Evolutionary conservation across 129 eudicot genomes (phyloP), one percentile per base, ranked within the genome.

Genomic region (Artemisia annua): DNA sequence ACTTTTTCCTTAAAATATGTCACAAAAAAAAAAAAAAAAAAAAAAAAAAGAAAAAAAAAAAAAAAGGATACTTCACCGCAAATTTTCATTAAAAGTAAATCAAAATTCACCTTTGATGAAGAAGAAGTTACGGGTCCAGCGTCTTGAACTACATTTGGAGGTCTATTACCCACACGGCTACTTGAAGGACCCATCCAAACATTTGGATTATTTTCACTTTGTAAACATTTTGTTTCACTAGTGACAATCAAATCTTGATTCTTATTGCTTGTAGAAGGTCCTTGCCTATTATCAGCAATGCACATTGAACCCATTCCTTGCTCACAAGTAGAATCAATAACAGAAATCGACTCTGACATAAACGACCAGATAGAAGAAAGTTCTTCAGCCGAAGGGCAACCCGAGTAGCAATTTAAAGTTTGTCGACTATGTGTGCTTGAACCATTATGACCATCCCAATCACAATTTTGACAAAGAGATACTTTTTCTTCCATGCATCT

Each of bases 381-480:
- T 69, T 91, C 91, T 35, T 72, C 83, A 43, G 91, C 71, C 1
- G 97, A 87, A 64, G 95, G 97, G 55, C 97, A 90, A n/a, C 95
- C 97, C 68, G 95, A 81, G 69, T 90, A 90, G 53, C 84, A 81
- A 67, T 73, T 80, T 59, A 87, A 76, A 1, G 83, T 74, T 71
- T 87, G 95, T 67, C 67, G 77, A 75, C 78, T 90, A 15, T 90
- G 95, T 18, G 75, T 48, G 7, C 73, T 67, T 49, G 87, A 74
- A 56, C 79, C 76, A 28, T 72, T 64, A 83, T 89, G 97, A 63
- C 82, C 90, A 0, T 20, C 78, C 92, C 86, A 85, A 83, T 93
- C 92, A 74, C 97, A 93, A 55, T 84, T 84, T 58, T 82, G 88
- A 70, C 98, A 93, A 74, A 93, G 96, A 3, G 97, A 93, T 12